Evolutionary conservation across 2,329 filamentous ascomycete species (phyloP), one percentile per base, ranked within the genome.

Genomic region (Alternaria dauci): DNA sequence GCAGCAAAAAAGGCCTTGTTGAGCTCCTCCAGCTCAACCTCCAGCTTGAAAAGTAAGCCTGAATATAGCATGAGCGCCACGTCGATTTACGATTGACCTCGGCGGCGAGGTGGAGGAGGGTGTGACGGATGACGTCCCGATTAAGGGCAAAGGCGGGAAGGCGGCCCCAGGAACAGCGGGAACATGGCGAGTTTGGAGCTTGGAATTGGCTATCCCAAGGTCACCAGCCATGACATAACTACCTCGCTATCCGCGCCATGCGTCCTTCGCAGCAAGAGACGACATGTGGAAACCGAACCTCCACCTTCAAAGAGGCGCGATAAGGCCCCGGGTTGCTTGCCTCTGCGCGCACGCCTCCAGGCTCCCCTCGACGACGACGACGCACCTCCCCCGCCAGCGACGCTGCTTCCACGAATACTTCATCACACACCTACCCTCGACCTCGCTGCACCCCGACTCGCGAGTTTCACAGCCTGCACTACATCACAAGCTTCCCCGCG

Each of bases 371-470:
- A 51, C 61, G 39, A 42, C 61, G 39, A 42, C 39, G 11, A 50
- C 56, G 43, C 53, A 56, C 41, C 61, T 58, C 46, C 58, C 64
- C 64, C 63, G 66, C 59, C 65, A 71, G 54, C 69, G 67, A 52
- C 79, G 82, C 59, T 70, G 69, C 64, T 98, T 98, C 79, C 93
- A 97, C 82, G 93, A 96, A 71, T 98, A 99, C 83, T 99, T 99
- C 79, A 92, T 98, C 61, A 97, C 95, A 8, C 93, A 97, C 78
- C 86, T 99, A 2, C 94, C 95, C 5, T 96, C 93, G 18, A 96
- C 93, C 14, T 97, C 94, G 4, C 85, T 97, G 44, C 92, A 97
- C 71, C 94, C 95, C 8, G 94, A 98, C 79, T 91, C 91, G 36
- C 85, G 88, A 26, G 46, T 38, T 56, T 81, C 84, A 23, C 80